A percentile compares a stretch with the other conserved stretches of the same genome.
phyloP scores from a whole-genome alignment of 345 rosid genomes.

The Citrus trifoliata region DNA sequence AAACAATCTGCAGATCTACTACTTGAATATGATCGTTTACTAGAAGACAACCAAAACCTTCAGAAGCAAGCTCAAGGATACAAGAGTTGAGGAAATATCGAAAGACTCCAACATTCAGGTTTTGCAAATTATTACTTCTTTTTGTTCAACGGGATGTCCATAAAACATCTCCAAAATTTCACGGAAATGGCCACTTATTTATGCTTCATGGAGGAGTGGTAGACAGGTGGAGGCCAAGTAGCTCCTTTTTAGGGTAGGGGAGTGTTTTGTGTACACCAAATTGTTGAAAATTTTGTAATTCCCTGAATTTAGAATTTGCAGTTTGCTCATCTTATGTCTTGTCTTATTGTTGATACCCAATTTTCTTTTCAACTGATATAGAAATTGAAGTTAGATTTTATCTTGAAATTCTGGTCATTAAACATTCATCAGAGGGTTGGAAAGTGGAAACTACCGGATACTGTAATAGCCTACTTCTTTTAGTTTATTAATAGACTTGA shows the following conservation, averaged over 20 bases:
- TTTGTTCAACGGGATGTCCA: not conserved
- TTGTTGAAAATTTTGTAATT: conserved; percentile 27
- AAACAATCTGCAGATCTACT: conserved; percentile 82
- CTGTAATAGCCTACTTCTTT: not conserved
- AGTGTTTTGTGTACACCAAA: not conserved
- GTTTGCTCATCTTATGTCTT: conserved; percentile 11
- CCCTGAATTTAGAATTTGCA: conserved; percentile 17
- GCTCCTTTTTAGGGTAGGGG: not conserved
- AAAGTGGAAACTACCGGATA: not conserved
- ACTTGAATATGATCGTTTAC: conserved; percentile 76
- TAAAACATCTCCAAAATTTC: conserved; percentile 1
- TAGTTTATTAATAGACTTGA: not conserved
- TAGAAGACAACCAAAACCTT: conserved; percentile 87
- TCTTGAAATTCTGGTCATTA: not conserved
- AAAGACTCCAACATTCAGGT: conserved; percentile 3
- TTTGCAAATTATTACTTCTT: not conserved
- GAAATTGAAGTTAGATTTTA: not conserved
- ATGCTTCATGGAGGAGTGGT: not conserved
- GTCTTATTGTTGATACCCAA: not conserved
- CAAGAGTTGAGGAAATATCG: conserved; percentile 26
- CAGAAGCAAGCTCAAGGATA: conserved; percentile 62
- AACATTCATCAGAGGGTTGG: not conserved
- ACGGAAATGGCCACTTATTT: conserved; percentile 13
- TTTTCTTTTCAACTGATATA: conserved; percentile 7
- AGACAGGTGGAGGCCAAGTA: not conserved